Conservation (phyloP, 208 protist species). For the Acanthamoeba divionensis region DNA sequence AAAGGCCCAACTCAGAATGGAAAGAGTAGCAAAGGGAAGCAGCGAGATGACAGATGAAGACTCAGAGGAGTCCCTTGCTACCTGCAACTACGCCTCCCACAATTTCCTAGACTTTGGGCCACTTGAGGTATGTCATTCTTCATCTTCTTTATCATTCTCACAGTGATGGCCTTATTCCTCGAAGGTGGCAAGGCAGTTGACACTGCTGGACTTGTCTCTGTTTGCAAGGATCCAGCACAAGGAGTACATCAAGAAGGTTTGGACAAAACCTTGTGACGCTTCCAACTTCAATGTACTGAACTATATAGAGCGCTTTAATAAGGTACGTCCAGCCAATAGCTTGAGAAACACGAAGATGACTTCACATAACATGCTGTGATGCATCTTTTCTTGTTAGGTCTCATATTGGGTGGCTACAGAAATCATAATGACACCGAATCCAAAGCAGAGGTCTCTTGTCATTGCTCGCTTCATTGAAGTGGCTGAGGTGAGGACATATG, state of each 20-base stretch:
- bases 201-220: not conserved
- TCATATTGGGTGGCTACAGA: slow-evolving; percentile 44
- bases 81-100: not conserved
- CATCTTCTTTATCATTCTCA: not conserved
- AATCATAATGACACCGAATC: slow-evolving; percentile 6
- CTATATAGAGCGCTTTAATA: slow-evolving; percentile 11
- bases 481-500: not conserved
- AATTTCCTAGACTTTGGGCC: not conserved
- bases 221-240: not conserved
- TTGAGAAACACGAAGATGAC: not conserved
- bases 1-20: not conserved
- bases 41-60: not conserved
- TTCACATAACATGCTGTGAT: not conserved
- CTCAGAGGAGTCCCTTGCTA: not conserved
- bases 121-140: not conserved
- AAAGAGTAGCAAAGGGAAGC: not conserved
- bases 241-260: not conserved
- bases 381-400: not conserved
- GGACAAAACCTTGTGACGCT: not conserved
- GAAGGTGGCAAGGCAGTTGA: slow-evolving; percentile 9
- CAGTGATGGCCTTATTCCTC: not conserved
- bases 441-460: not conserved
- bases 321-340: not conserved
- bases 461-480: slow-evolving; percentile 17
- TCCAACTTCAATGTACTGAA: not conserved